Evolutionary conservation across 495 filamentous ascomycete species (phyloP), one percentile per base, ranked within the genome.

Genomic region (Aspergillus cavernicola): DNA sequence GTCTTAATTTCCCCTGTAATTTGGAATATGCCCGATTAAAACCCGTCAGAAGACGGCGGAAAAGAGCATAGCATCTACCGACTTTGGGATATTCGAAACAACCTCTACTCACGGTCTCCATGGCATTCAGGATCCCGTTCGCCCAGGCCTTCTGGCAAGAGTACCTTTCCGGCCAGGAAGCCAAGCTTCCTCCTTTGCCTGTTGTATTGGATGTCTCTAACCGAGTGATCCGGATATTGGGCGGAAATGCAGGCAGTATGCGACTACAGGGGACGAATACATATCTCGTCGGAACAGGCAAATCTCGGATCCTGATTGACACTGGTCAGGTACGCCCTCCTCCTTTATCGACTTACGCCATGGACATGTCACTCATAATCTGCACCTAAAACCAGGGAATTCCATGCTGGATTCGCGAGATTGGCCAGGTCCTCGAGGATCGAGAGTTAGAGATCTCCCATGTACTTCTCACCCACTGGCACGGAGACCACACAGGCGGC

Each of bases 391-490:
- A 4, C 16, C 74, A 55, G 85, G 68, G 15, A 47, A 53, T 12
- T 57, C 64, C 39, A 47, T 58, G 12, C 4, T 75, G 72, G 70
- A 57, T 60, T 4, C 56, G 55, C 1, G 47, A 60, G 0, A 59
- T 75, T 13, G 28, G 45, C 6, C 45, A 63, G 0, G 57, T 57
- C n/a, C 51, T 67, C 2, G 22, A 56, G 7, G 43, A 60, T 28
- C 26, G 44, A 6, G 69, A 80, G 5, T 71, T 84, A 44, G 65
- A 68, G 1, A 70, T 95, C 26, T 66, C 74, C 11, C 59, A 66
- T 11, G 77, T 82, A 2, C 69, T 96, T 9, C 69, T 95, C n/a
- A 92, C 90, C 0, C 90, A 96, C 66, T 87, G 87, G 85, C 90
- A 95, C 67, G 76, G 71, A 19, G 90, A 96, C 65, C 90, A 96